phyloP scores from a whole-genome alignment of 139 green algal species.

The Haematococcus lacustris region DNA sequence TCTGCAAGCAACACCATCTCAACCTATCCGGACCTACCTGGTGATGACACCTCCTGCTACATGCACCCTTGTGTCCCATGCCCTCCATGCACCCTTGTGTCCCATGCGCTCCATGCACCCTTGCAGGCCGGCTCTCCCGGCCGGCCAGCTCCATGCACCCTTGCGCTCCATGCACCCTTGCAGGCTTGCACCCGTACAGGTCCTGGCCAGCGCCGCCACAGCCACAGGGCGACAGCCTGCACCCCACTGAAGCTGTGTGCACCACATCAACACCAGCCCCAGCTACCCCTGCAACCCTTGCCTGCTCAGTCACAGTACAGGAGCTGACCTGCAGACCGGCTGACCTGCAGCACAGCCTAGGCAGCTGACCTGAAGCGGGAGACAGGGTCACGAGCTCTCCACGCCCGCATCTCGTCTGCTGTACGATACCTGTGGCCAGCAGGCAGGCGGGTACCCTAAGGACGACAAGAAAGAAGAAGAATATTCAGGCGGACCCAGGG shows the following conservation, averaged over 20 bases:
- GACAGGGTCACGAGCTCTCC: constrained; percentile 74
- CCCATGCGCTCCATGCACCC: too few relatives aligned
- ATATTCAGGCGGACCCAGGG: not conserved
- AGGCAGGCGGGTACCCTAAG: not conserved
- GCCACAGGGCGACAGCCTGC: not conserved
- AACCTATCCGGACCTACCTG: too few relatives aligned
- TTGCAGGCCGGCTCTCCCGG: not conserved
- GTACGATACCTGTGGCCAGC: constrained; percentile 62
- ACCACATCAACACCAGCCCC: not conserved
- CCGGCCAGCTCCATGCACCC: constrained; percentile 3
- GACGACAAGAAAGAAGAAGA: not conserved
- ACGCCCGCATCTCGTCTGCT: constrained; percentile 66
- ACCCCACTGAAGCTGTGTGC: not conserved
- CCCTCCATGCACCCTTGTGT: not conserved
- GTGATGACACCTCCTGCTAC: too few relatives aligned
- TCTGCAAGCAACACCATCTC: too few relatives aligned
- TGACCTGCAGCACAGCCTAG: not conserved
- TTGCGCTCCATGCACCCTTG: not conserved
- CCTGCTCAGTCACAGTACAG: too few relatives aligned
- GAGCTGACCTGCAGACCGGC: not conserved
- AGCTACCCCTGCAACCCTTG: not conserved
- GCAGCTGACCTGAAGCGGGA: constrained; percentile 48
- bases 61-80: too few relatives aligned
- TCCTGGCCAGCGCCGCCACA: not conserved
- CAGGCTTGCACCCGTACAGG: not conserved